Percentiles rank a stretch among this genome's conserved stretches.
These are phyloP conservation scores for Falciphora oryzae DNA, from an alignment of 2,329 filamentous ascomycete genomes.

Conservation along the genomic window DNA sequence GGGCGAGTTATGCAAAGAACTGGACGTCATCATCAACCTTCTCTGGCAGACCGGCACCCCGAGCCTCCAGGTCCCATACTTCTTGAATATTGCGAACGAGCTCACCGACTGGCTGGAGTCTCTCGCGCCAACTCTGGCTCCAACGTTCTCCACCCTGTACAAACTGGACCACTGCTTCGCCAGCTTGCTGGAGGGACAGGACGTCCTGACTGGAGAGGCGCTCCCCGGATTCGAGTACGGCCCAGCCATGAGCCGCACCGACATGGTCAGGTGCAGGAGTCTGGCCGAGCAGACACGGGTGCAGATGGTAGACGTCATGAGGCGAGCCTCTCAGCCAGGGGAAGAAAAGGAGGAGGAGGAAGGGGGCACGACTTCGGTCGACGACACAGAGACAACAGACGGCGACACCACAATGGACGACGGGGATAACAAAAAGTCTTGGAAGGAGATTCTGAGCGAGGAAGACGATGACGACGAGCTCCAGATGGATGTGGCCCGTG, in stretches of 20 bases:
- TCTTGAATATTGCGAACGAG: conserved; percentile 71
- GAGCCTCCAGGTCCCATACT: conserved; percentile 73
- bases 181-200: conserved; percentile 62
- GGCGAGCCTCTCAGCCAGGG: conserved; percentile 40
- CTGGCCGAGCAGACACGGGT: conserved; percentile 72
- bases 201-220: conserved; percentile 57
- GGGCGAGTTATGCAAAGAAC: conserved; percentile 64
- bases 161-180: conserved; percentile 84
- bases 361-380: conserved; percentile 25
- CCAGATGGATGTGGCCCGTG: conserved; percentile 65
- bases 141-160: conserved; percentile 63
- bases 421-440: conserved; percentile 15
- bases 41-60: conserved; percentile 85
- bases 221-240: conserved; percentile 67
- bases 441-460: conserved; percentile 13
- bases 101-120: conserved; percentile 65
- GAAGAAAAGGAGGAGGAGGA: conserved; percentile 38
- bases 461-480: conserved; percentile 35
- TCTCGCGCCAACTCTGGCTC: conserved; percentile 62
- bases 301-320: conserved; percentile 63
- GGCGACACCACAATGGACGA: conserved; percentile 28
- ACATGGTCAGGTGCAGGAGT: conserved; percentile 83
- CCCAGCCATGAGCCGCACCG: conserved; percentile 61
- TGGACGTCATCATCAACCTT: conserved; percentile 70
- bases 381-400: conserved; percentile 16